phyloP scores from a whole-genome alignment of 805 yeast genomes.

The Schwanniomyces vanrijiae region DNA sequence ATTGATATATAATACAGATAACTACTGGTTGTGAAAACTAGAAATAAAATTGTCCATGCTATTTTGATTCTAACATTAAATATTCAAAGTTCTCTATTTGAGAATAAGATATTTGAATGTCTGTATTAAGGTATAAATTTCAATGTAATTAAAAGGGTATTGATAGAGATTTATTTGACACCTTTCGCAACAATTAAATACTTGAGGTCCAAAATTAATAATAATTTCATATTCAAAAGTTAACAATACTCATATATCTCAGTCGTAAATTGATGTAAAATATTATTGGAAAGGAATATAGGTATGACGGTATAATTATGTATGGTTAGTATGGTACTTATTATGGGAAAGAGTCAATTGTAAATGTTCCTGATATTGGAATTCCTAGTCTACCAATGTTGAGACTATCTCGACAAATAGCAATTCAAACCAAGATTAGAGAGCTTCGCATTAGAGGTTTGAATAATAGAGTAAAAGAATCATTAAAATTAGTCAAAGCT shows the following conservation, averaged over 20 bases:
- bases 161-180: conserved; percentile 33
- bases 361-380: conserved; percentile 31
- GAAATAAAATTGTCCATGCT: conserved; percentile 28
- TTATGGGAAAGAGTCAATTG: conserved; percentile 24
- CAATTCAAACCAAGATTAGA: conserved; percentile 12
- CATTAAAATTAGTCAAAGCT: conserved; percentile 24
- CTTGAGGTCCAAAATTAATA: conserved; percentile 26
- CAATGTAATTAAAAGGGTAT: conserved; percentile 26
- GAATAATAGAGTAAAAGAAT: conserved; percentile 26
- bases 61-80: conserved; percentile 34
- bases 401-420: conserved; percentile 15
- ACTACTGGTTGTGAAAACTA: conserved; percentile 32
- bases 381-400: conserved; percentile 35
- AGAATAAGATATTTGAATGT: conserved; percentile 36
- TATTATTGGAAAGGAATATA: conserved; percentile 29
- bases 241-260: conserved; percentile 30
- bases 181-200: conserved; percentile 33
- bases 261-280: conserved; percentile 21
- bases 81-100: conserved; percentile 33
- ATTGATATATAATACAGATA: conserved; percentile 24
- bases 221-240: conserved; percentile 33
- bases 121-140: conserved; percentile 28
- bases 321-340: conserved; percentile 36
- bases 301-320: conserved; percentile 33
- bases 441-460: conserved; percentile 24